These are phyloP conservation scores for Coemansia sp. DNA, from an alignment of 192 early-diverging fungal genomes.

Conservation along the genomic window DNA sequence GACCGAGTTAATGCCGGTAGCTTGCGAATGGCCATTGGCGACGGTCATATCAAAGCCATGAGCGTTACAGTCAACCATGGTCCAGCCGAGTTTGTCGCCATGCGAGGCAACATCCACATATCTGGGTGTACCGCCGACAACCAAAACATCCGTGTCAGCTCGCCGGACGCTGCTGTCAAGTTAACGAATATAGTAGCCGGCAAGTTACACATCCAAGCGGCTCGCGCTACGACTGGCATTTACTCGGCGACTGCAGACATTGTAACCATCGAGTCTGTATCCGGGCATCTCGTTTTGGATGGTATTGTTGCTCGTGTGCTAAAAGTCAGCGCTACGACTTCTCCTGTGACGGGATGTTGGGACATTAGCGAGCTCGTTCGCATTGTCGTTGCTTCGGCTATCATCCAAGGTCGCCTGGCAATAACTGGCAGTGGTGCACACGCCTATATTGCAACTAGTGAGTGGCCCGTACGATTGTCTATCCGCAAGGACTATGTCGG, in stretches of 20 bases:
- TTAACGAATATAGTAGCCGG: neutral
- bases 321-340: slow-evolving; percentile 11
- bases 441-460: slow-evolving; percentile 13
- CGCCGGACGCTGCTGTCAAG: slow-evolving; percentile 11
- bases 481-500: slow-evolving; percentile 26
- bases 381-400: slow-evolving; percentile 21
- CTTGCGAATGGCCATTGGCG: slow-evolving; percentile 29
- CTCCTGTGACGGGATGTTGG: slow-evolving; percentile 29
- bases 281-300: slow-evolving; percentile 16
- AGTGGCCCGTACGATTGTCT: slow-evolving; percentile 27
- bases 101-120: slow-evolving; percentile 14
- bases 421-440: slow-evolving; percentile 7
- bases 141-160: slow-evolving; percentile 18
- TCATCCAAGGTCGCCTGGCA: slow-evolving; percentile 19
- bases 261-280: neutral
- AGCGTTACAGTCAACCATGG: neutral
- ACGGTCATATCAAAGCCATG: slow-evolving; percentile 21
- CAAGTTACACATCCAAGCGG: neutral
- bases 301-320: slow-evolving; percentile 15
- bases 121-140: slow-evolving; percentile 9
- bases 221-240: neutral
- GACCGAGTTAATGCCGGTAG: neutral
- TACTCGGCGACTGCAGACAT: slow-evolving; percentile 5
- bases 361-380: slow-evolving; percentile 8
- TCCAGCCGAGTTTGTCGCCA: slow-evolving; percentile 29